A percentile compares a stretch with the other conserved stretches of the same genome.
phyloP scores from a whole-genome alignment of 352 stramenopile genomes.

The Phytophthora fragariaefolia region DNA sequence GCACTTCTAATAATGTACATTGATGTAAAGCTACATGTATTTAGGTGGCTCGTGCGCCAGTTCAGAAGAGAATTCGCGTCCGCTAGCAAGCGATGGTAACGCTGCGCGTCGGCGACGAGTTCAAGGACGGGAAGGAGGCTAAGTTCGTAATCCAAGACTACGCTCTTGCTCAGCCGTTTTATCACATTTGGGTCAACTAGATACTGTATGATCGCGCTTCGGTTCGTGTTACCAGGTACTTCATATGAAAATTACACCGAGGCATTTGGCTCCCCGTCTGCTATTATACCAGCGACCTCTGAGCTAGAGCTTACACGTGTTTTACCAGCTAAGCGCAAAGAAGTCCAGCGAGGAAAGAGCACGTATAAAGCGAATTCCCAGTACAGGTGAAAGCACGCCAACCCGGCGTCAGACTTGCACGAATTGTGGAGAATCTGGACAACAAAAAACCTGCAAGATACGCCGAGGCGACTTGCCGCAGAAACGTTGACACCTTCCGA shows the following conservation, averaged over 20 bases:
- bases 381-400: background rate
- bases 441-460: background rate
- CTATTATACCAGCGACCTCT: background rate
- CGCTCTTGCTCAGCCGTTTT: background rate
- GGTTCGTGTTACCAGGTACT: background rate
- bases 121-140: too few species aligned
- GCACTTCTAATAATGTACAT: too few species aligned
- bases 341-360: background rate
- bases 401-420: background rate
- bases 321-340: background rate
- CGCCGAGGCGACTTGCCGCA: background rate
- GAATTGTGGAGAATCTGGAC: background rate
- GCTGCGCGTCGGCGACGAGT: too few species aligned
- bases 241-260: background rate
- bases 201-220: background rate
- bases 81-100: too few species aligned
- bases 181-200: background rate
- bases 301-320: background rate
- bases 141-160: too few species aligned
- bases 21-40: too few species aligned
- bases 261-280: background rate
- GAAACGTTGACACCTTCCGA: too few species aligned
- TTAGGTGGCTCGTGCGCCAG: too few species aligned
- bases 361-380: background rate
- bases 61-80: too few species aligned